Evolutionary conservation across 257 asterid genomes (phyloP), one percentile per base, ranked within the genome.

Genomic region (Paraleonurus japonicus): DNA sequence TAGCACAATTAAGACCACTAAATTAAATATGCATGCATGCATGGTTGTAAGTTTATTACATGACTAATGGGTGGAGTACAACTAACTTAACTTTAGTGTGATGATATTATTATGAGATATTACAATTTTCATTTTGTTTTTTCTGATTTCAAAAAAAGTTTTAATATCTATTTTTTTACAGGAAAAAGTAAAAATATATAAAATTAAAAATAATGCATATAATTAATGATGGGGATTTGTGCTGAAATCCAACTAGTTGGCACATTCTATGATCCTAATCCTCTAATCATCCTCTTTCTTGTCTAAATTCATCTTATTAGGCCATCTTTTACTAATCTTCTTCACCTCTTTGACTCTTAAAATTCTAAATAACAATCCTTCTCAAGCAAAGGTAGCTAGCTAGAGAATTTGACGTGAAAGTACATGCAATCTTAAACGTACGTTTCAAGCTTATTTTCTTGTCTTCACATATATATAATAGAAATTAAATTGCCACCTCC

Each of bases 351-450:
- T 75, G 80, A 61, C 67, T 69, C 65, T 69, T 75, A 47, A n/a
- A 26, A 22, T 41, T 53, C 20, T 5, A 9, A 15, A 10, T 4
- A 37, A 67, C 45, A 68, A 15, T 67, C 12, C 58, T 19, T 67
- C 15, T 73, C 9, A 75, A 75, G 65, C 30, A 75, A 68, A 61
- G 53, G 22, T 15, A 35, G 53, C 45, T 15, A 35, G 53, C 45
- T 11, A 43, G 9, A n/a, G 8, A n/a, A 27, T 32, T 50, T 16
- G 37, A 50, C 48, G 33, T 53, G 10, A 53, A 68, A 24, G 41
- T 53, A 80, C 77, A 32, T 65, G 55, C 65, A 58, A 22, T 23
- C 37, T 68, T 12, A 63, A 69, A 57, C 76, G 65, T 75, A 79
- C 67, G 74, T 58, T 79, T 3, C 54, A 73, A 73, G 70, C 57